Conservation (phyloP, 164 flowering plant species). For the Liriodendron chinense region DNA sequence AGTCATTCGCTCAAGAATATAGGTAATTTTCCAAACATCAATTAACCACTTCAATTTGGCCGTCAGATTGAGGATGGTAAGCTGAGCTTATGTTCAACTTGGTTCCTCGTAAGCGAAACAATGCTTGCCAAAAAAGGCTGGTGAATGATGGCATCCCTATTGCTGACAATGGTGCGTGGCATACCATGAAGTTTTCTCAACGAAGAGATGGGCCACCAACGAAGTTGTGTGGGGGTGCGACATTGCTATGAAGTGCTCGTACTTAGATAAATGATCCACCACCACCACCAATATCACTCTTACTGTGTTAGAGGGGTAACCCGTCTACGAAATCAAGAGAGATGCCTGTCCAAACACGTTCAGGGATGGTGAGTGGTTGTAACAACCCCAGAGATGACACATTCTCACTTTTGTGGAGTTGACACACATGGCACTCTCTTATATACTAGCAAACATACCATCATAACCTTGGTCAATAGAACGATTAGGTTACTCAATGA, state of each 20-base stretch:
- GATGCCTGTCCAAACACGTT: background rate
- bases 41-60: slow-evolving; percentile 4
- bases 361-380: background rate
- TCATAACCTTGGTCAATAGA: background rate
- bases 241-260: background rate
- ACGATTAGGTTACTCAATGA: background rate
- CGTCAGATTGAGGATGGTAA: slow-evolving; percentile 4
- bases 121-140: slow-evolving; percentile 2
- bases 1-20: background rate
- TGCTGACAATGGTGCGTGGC: background rate
- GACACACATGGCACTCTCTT: background rate
- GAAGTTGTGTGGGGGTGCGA: slow-evolving; percentile 2
- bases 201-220: background rate
- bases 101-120: background rate
- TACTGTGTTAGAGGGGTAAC: background rate
- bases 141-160: background rate
- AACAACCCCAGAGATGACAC: background rate
- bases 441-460: background rate
- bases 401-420: background rate
- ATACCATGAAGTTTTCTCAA: background rate
- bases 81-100: background rate
- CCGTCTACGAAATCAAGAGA: slow-evolving; percentile 3
- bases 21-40: background rate
- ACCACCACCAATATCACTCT: slow-evolving; percentile 2
- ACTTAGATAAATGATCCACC: background rate